A percentile compares a stretch with the other conserved stretches of the same genome.
These are phyloP conservation scores for Fusarium xyrophilum DNA, from an alignment of 2,329 filamentous ascomycete species.

Conservation along the genomic window DNA sequence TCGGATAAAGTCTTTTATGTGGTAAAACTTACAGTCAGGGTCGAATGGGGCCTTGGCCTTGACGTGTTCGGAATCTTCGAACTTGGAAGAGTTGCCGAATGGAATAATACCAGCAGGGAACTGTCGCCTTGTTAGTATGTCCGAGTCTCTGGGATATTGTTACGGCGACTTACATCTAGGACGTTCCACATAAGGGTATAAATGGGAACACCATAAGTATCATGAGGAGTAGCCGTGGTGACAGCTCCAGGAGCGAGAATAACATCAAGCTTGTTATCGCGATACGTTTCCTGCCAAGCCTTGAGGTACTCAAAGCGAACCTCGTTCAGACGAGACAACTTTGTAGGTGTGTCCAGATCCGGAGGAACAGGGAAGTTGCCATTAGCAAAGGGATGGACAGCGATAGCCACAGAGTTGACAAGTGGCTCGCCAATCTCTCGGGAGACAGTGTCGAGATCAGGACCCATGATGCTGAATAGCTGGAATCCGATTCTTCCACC, in stretches of 20 bases:
- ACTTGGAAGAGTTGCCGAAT: slow-evolving; percentile 23
- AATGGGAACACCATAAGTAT: slow-evolving; percentile 31
- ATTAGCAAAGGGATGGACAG: slow-evolving; percentile 27
- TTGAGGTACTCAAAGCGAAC: slow-evolving; percentile 11
- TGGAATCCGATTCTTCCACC: slow-evolving; percentile 34
- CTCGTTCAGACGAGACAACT: slow-evolving; percentile 9
- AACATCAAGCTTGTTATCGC: slow-evolving; percentile 28
- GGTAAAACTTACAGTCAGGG: slow-evolving; percentile 28
- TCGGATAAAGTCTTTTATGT: accelerated
- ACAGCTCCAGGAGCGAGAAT: slow-evolving; percentile 28
- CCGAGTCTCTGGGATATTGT: accelerated
- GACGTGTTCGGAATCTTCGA: slow-evolving; percentile 9
- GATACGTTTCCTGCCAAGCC: slow-evolving; percentile 25
- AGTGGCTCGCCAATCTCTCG: slow-evolving; percentile 31
- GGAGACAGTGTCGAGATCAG: slow-evolving; percentile 15
- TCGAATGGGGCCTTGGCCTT: slow-evolving; percentile 28
- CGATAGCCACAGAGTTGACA: slow-evolving; percentile 24
- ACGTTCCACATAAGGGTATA: slow-evolving; percentile 41
- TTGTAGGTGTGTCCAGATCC: background rate
- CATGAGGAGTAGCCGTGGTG: slow-evolving; percentile 29
- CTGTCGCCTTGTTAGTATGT: background rate
- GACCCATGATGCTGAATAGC: slow-evolving; percentile 24
- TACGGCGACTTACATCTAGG: slow-evolving; percentile 14
- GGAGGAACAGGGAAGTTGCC: slow-evolving; percentile 25
- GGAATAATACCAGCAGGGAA: slow-evolving; percentile 38